Evolutionary conservation across 2,329 filamentous ascomycete species (phyloP), one percentile per base, ranked within the genome.

Genomic region (Colletotrichum sp.): DNA sequence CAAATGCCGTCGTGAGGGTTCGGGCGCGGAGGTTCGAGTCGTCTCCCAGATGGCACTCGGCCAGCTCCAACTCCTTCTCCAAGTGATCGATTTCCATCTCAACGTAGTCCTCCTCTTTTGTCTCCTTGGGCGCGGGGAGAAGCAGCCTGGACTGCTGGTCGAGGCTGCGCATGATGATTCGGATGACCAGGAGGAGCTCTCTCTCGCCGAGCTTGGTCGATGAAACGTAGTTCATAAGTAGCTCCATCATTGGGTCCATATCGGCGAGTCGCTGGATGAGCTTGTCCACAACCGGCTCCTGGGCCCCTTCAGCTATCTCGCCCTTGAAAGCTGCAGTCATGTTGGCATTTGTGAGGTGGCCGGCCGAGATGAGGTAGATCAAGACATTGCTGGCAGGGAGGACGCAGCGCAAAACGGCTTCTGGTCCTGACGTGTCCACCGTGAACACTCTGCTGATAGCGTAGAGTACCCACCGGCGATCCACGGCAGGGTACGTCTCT

Each of bases 131-230:
- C n/a, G 71, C 76, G 30, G 77, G 74, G n/a, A 73, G 71, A 34
- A 78, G 62, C 24, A 77, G 70, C 66, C 77, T 77, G 7, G 77
- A 77, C 24, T 77, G 77, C 72, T 68, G 83, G 76, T 93, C 93
- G 55, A 96, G 89, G 79, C 92, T 95, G 63, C 91, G 89, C 87
- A 96, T 93, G 18, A 96, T 86, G 3, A 90, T 85, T 69, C 92
- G 90, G 68, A 96, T 90, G 6, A 92, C 90, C 72, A 93, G 86
- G 3, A 95, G 88, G 8, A 96, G 87, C 81, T 96, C 94, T 5
- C 89, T 85, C 55, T 93, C 87, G 5, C 92, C 91, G 21, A 95
- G 88, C 79, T 92, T 91, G 9, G 93, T 94, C 8, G 90, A 89
- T 52, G 91, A 90, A 8, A 96, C 86, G 75, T 95, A 91, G 71